Percentiles rank a stretch among this genome's conserved stretches.
Conservation (phyloP, 2,329 filamentous ascomycete genomes). For the Epichloe elymi region DNA sequence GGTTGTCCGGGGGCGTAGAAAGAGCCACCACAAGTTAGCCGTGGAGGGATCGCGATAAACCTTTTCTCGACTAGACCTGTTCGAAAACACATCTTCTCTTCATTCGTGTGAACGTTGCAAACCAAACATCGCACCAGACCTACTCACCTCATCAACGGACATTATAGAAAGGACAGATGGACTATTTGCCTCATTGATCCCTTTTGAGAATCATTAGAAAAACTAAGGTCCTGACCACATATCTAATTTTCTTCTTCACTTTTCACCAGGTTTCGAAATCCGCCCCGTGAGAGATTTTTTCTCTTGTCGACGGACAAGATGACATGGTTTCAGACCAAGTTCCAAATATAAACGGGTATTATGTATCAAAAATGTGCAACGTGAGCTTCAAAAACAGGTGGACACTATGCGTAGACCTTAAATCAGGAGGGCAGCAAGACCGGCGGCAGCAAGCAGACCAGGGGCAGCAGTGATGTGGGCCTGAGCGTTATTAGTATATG, state of each 20-base stretch:
- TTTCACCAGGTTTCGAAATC: slow-evolving; percentile 12
- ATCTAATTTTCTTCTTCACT: slow-evolving; percentile 11
- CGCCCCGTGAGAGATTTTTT: slow-evolving; percentile 9
- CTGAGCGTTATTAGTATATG: slow-evolving; percentile 7
- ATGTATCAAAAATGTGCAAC: slow-evolving; percentile 29
- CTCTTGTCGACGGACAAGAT: slow-evolving; percentile 11
- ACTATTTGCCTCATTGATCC: slow-evolving; percentile 22
- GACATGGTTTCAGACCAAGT: slow-evolving; percentile 11
- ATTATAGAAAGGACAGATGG: slow-evolving; percentile 22
- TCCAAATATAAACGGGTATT: slow-evolving; percentile 26
- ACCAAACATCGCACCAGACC: slow-evolving; percentile 11
- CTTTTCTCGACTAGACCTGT: background rate
- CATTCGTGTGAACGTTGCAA: slow-evolving; percentile 4
- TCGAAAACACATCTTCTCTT: background rate
- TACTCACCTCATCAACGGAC: slow-evolving; percentile 17
- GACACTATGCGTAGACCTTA: slow-evolving; percentile 19
- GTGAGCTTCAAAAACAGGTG: slow-evolving; percentile 13
- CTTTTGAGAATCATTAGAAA: slow-evolving; percentile 13
- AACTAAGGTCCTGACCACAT: slow-evolving; percentile 17
- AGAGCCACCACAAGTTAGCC: slow-evolving; percentile 3
- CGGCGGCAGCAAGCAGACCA: slow-evolving; percentile 35
- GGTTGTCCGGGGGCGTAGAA: slow-evolving; percentile 13
- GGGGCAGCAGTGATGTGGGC: slow-evolving; percentile 32
- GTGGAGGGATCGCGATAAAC: background rate
- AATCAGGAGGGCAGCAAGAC: slow-evolving; percentile 34